Evolutionary conservation across 306 rosid species (phyloP).

Genomic region (Trifolium subterraneum): DNA sequence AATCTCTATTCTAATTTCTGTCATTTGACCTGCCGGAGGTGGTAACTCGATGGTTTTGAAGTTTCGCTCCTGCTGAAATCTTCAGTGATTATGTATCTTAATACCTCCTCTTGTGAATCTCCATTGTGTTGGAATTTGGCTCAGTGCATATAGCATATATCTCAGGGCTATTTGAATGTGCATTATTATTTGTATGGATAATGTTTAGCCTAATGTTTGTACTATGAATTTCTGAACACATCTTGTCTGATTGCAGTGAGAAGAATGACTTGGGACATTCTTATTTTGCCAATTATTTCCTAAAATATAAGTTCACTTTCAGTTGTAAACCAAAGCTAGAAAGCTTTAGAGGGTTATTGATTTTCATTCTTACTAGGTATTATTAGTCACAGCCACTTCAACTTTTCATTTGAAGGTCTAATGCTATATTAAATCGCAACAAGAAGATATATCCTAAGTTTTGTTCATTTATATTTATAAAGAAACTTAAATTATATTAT

Average conservation of each 20-base stretch:
- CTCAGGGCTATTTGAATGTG: slow-evolving; percentile 49
- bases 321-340: not conserved
- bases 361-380: not conserved
- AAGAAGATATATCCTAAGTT: too few relatives aligned
- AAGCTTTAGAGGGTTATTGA: not conserved
- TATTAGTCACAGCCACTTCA: too few relatives aligned
- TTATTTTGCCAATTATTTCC: not conserved
- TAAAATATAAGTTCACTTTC: not conserved
- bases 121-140: slow-evolving; percentile 41
- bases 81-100: slow-evolving; percentile 46
- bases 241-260: slow-evolving; percentile 15
- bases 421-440: too few relatives aligned
- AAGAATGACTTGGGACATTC: slow-evolving; percentile 1
- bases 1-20: slow-evolving; percentile 56
- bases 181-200: slow-evolving; percentile 54
- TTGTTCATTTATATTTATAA: too few relatives aligned
- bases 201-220: slow-evolving; percentile 49
- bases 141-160: slow-evolving; percentile 41
- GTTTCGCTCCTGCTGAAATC: slow-evolving; percentile 28
- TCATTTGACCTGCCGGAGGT: slow-evolving; percentile 83
- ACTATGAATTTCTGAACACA: slow-evolving; percentile 36
- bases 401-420: not conserved
- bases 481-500: too few relatives aligned
- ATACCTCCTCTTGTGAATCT: slow-evolving; percentile 50
- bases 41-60: slow-evolving; percentile 62